Conservation (phyloP, 2,329 filamentous ascomycete genomes). For the Aureobasidium sp. region DNA sequence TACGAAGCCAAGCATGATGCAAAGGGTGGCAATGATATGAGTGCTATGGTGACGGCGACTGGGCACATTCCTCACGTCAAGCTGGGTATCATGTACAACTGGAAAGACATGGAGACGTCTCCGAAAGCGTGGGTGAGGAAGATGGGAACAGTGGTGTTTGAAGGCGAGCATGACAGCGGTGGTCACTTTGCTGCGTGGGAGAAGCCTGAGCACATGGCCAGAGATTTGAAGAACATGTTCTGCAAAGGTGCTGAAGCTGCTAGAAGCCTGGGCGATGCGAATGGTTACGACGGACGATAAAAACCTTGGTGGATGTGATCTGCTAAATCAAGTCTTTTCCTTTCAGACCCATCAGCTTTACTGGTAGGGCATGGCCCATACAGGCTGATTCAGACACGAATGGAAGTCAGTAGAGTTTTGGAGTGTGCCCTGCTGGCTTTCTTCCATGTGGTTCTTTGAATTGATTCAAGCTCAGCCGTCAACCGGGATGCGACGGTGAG, state of each 20-base stretch:
- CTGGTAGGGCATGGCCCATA: not conserved
- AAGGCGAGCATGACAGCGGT: conserved; percentile 42
- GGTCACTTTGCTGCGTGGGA: conserved; percentile 57
- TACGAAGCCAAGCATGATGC: conserved; percentile 55
- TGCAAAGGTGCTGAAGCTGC: not conserved
- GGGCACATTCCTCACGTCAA: conserved; percentile 38
- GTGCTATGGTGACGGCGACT: not conserved
- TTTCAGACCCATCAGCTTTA: not conserved
- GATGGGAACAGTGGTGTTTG: conserved; percentile 53
- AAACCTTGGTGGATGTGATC: not conserved
- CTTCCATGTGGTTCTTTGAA: not conserved
- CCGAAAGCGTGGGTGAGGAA: conserved; percentile 52
- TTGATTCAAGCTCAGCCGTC: not conserved
- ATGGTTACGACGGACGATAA: not conserved
- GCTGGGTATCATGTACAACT: conserved; percentile 50
- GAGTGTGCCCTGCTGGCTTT: not conserved
- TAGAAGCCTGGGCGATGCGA: not conserved
- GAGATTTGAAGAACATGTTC: conserved; percentile 52
- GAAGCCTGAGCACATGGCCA: conserved; percentile 43
- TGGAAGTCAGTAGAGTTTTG: not conserved
- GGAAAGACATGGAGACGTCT: conserved; percentile 49
- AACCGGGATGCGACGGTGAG: not conserved
- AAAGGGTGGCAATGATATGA: conserved; percentile 24
- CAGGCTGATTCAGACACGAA: not conserved
- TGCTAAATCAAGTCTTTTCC: too few relatives aligned